phyloP scores from a whole-genome alignment of 148 eudicot species.

The Silene latifolia region DNA sequence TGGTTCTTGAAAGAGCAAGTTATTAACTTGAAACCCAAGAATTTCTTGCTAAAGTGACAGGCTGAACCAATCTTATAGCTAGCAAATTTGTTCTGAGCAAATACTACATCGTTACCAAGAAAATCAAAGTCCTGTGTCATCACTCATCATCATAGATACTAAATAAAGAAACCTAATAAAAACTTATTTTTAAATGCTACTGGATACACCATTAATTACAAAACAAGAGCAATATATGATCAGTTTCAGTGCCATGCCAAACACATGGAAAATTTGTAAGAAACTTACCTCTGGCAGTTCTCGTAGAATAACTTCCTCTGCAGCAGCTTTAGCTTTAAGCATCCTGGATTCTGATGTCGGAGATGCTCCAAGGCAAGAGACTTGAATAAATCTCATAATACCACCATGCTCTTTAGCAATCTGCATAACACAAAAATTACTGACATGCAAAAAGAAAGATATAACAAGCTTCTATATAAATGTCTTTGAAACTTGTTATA shows the following conservation, averaged over 20 bases:
- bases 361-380: constrained; percentile 90
- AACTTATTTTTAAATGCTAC: neutral
- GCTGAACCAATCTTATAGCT: neutral
- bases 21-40: neutral
- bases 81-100: neutral
- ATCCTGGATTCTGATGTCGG: constrained; percentile 69
- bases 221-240: neutral
- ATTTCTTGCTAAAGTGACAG: neutral
- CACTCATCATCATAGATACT: too few relatives aligned
- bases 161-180: neutral
- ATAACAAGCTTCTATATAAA: neutral
- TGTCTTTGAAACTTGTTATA: neutral
- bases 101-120: neutral
- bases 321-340: constrained; percentile 94
- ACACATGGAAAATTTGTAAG: too few relatives aligned
- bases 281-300: constrained; percentile 73
- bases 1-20: neutral
- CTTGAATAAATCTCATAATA: constrained; percentile 85
- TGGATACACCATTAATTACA: too few relatives aligned
- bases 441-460: neutral
- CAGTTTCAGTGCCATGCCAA: too few relatives aligned
- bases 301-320: constrained; percentile 69
- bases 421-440: constrained; percentile 37
- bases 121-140: too few relatives aligned
- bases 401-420: constrained; percentile 98